phyloP scores from a whole-genome alignment of 805 yeast genomes.

The Ogataea naganishii region DNA sequence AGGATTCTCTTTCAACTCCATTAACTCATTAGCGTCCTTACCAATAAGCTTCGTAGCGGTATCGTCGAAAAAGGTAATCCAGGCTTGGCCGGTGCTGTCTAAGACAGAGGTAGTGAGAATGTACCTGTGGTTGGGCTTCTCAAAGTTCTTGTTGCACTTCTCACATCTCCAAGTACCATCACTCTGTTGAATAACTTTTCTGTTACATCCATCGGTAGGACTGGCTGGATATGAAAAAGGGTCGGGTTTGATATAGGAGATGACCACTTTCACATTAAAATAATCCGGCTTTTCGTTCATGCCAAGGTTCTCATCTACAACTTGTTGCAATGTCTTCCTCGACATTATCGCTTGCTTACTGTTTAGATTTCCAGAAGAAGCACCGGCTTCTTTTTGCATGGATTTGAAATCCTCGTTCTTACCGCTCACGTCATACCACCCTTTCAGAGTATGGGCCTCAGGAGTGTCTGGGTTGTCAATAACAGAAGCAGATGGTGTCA shows the following conservation, averaged over 20 bases:
- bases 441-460: constrained; percentile 81
- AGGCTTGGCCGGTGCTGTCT: constrained; percentile 75
- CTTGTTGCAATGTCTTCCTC: constrained; percentile 60
- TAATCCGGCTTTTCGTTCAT: constrained; percentile 71
- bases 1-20: constrained; percentile 37
- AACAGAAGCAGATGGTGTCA: constrained; percentile 71
- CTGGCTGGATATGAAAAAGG: constrained; percentile 90
- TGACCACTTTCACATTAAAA: constrained; percentile 65
- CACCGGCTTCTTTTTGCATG: constrained; percentile 44
- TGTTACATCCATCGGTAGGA: constrained; percentile 63
- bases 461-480: constrained; percentile 79
- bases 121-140: constrained; percentile 71
- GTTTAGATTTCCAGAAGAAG: constrained; percentile 20
- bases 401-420: constrained; percentile 50
- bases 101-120: constrained; percentile 67
- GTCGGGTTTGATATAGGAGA: constrained; percentile 64
- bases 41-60: constrained; percentile 62
- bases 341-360: constrained; percentile 35
- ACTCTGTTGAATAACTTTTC: constrained; percentile 69
- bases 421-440: constrained; percentile 91
- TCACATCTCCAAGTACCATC: constrained; percentile 90
- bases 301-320: constrained; percentile 62
- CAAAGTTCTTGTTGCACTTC: constrained; percentile 66
- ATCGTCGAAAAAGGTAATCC: constrained; percentile 84
- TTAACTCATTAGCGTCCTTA: constrained; percentile 52